These are phyloP conservation scores for Fusarium veterinarium DNA, from an alignment of 2,329 filamentous ascomycete genomes.

Conservation along the genomic window DNA sequence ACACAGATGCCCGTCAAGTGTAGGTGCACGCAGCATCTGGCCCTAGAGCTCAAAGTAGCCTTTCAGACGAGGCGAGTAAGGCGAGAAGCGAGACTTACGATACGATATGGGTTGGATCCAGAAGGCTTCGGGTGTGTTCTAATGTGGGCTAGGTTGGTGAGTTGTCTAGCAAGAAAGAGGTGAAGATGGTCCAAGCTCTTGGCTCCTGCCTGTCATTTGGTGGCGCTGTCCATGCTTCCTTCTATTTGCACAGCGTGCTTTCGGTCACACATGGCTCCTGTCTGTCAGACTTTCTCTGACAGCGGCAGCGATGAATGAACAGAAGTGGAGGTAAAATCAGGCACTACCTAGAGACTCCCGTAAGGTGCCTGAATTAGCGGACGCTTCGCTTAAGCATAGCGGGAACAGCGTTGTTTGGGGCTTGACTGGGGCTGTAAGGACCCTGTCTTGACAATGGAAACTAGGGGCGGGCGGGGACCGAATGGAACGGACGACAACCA, in stretches of 20 bases:
- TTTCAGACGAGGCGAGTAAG: constrained; percentile 13
- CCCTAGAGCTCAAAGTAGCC: neutral
- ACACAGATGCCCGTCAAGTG: neutral
- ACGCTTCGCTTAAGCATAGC: constrained; percentile 45
- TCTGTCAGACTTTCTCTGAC: constrained; percentile 1
- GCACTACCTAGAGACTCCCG: constrained; percentile 1
- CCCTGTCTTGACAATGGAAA: neutral
- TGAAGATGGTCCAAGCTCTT: constrained; percentile 27
- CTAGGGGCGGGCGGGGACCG: constrained; percentile 10
- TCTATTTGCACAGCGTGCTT: constrained; percentile 11
- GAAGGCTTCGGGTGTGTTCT: constrained; percentile 22
- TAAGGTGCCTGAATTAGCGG: constrained; percentile 28
- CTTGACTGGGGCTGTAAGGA: constrained; percentile 22
- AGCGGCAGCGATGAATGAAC: neutral
- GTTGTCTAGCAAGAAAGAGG: neutral
- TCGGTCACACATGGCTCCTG: constrained; percentile 13
- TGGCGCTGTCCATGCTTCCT: constrained; percentile 16
- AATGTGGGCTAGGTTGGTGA: constrained; percentile 16
- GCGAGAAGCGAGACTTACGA: constrained; percentile 11
- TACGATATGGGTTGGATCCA: neutral
- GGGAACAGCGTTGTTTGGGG: constrained; percentile 43
- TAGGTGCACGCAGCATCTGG: constrained; percentile 10
- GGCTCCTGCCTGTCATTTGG: constrained; percentile 22
- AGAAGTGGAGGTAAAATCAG: neutral
- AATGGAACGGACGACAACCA: constrained; percentile 32